Evolutionary conservation across 2,329 filamentous ascomycete species (phyloP).

Genomic region (Hymenoscyphus fraxineus): DNA sequence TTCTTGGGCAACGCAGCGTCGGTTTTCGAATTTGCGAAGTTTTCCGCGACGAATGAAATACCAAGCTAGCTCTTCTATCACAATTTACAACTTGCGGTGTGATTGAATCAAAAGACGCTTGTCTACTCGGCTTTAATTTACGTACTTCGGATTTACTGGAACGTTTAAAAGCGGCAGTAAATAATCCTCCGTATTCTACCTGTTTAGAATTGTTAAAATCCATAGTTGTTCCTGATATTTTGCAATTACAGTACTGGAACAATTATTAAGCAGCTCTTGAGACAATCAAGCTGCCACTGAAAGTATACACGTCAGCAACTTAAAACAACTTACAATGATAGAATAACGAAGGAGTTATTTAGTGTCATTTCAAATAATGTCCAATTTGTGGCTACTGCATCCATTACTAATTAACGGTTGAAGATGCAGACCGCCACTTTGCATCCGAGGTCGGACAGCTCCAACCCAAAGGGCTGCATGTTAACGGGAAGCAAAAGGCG

Average conservation of each 20-base stretch:
- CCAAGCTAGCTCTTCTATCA: neutral
- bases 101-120: neutral
- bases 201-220: too few species aligned
- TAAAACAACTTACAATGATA: too few species aligned
- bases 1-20: neutral
- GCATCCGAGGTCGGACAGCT: conserved; percentile 4
- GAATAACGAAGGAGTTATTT: too few species aligned
- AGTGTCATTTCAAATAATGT: too few species aligned
- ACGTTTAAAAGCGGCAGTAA: too few species aligned
- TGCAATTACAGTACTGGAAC: too few species aligned
- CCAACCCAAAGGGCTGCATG: neutral
- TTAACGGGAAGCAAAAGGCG: neutral
- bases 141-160: neutral
- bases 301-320: too few species aligned
- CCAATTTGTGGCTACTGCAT: neutral
- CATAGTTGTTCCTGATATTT: too few species aligned
- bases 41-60: neutral
- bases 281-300: too few species aligned
- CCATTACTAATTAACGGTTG: too few species aligned
- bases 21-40: neutral
- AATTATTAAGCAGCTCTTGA: too few species aligned
- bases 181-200: too few species aligned
- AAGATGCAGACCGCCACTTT: conserved; percentile 3
- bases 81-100: neutral
- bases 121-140: neutral